Evolutionary conservation across 108 stramenopile species (phyloP), one percentile per base, ranked within the genome.

Genomic region (Pseudonitzschia multiseries): DNA sequence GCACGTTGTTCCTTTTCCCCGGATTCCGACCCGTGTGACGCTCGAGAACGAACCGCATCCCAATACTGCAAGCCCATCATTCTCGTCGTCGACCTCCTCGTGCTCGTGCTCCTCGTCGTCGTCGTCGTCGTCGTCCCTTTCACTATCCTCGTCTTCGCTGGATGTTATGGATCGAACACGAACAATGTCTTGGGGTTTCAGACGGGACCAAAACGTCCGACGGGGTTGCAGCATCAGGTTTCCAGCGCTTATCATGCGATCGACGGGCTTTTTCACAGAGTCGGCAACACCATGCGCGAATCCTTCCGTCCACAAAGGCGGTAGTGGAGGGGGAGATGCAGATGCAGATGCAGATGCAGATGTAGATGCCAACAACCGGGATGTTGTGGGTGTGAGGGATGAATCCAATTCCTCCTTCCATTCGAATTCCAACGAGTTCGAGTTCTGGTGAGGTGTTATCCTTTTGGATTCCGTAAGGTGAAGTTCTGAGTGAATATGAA

Each of bases 31-130:
- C 10, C 33, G 42, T 21, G 68, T 67, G 6, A 91, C 90, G 62
- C 88, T 57, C 42, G 87, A 87, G 70, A 91, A 91, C 28, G 84
- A 78, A 18, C 61, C 61, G 8, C 28, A 62, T 33, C 61, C 61
- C 17, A 62, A 14, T 14, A 62, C 32, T 2, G 12, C 29, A 6
- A 36, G 36, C 36, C 6, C 36, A 2, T 36, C 36, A 5, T 36
- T 6, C 4, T 36, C 36, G 2, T 36, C 36, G 2, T 36, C 36
- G 36, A 17, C 20, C 12, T 62, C 29, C 14, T 59, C 57, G 27
- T 59, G 24, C 46, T 48, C 18, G 26, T 26, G 2, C 20, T 56
- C 54, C 13, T 42, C 42, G 6, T 42, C 42, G 10, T 9, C 6
- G 10, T 42, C 6, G 42, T 6, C 42, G 10, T 10, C 10, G 8